Evolutionary conservation across 208 protist species (phyloP).

Genomic region (Trypanosomatidae sp.): DNA sequence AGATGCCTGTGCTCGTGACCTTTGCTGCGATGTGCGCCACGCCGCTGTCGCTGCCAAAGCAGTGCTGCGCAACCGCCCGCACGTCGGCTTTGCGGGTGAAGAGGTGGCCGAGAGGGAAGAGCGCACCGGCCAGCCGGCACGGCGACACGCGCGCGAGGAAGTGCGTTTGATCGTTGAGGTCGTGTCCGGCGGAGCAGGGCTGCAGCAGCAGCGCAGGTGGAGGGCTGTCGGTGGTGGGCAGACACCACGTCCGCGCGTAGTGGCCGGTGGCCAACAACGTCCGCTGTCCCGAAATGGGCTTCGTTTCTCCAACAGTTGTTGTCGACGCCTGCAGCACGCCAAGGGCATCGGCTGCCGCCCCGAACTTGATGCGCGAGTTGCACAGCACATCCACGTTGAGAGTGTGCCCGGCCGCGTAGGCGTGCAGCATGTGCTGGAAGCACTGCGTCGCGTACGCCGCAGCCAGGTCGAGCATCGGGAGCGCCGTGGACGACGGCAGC

Average conservation of each 20-base stretch:
- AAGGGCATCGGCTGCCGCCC: conserved; percentile 36
- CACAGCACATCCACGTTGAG: conserved; percentile 87
- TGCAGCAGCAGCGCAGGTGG: conserved; percentile 37
- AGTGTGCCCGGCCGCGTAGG: conserved; percentile 58
- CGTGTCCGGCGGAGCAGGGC: conserved; percentile 47
- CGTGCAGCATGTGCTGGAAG: conserved; percentile 73
- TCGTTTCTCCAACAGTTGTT: too few species aligned
- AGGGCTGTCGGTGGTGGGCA: not conserved
- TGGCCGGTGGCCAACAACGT: conserved; percentile 72
- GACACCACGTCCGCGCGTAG: conserved; percentile 59
- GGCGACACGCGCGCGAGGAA: conserved; percentile 60
- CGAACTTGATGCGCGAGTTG: conserved; percentile 78
- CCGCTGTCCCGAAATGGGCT: too few species aligned
- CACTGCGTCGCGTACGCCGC: conserved; percentile 53
- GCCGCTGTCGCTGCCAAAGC: conserved; percentile 3
- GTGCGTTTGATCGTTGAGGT: conserved; percentile 79
- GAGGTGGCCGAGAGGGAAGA: conserved; percentile 80
- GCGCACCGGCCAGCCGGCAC: conserved; percentile 20
- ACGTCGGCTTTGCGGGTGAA: conserved; percentile 71
- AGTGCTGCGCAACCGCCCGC: conserved; percentile 36
- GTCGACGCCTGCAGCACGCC: not conserved
- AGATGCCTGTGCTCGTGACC: conserved; percentile 82
- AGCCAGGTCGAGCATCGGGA: conserved; percentile 45
- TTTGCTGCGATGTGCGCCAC: conserved; percentile 32
- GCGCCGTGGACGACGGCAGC: conserved; percentile 9